Conservation (phyloP, 768 basidiomycete species). For the Boletus rubroflammeus region DNA sequence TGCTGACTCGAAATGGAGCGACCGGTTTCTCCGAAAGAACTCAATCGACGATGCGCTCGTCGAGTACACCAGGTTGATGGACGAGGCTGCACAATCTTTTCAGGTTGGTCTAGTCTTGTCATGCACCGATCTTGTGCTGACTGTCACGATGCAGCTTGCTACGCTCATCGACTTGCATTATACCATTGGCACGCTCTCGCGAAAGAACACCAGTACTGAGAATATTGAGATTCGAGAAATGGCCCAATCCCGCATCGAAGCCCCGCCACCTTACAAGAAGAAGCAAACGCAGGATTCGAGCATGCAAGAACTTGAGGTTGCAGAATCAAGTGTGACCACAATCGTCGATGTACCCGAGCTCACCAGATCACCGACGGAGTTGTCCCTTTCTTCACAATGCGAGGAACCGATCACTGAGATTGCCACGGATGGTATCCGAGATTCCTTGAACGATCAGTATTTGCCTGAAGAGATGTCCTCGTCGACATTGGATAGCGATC, state of each 20-base stretch:
- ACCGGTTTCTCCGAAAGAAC: slow-evolving; percentile 38
- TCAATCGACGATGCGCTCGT: slow-evolving; percentile 39
- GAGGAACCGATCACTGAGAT: slow-evolving; percentile 21
- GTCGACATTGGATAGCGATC: slow-evolving; percentile 25
- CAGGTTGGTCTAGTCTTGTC: slow-evolving; percentile 31
- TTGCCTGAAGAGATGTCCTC: slow-evolving; percentile 21
- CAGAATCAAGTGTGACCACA: not conserved
- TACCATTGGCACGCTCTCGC: slow-evolving; percentile 29
- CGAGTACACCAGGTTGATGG: slow-evolving; percentile 33
- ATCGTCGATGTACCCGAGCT: slow-evolving; percentile 2
- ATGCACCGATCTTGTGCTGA: not conserved
- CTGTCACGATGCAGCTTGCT: slow-evolving; percentile 34
- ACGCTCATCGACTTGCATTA: slow-evolving; percentile 47
- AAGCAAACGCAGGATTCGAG: not conserved
- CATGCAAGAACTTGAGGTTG: not conserved
- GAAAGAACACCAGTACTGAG: not conserved
- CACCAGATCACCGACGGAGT: not conserved
- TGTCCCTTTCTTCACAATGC: not conserved
- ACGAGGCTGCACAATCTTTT: slow-evolving; percentile 46
- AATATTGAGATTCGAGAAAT: not conserved
- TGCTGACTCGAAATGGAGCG: slow-evolving; percentile 40
- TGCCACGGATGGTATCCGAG: slow-evolving; percentile 12
- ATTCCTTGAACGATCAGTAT: slow-evolving; percentile 20
- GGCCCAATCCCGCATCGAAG: not conserved
- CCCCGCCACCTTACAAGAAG: slow-evolving; percentile 23